Base-by-base conservation (phyloP, 148 eudicot species). In the Camellia japonica region DNA sequence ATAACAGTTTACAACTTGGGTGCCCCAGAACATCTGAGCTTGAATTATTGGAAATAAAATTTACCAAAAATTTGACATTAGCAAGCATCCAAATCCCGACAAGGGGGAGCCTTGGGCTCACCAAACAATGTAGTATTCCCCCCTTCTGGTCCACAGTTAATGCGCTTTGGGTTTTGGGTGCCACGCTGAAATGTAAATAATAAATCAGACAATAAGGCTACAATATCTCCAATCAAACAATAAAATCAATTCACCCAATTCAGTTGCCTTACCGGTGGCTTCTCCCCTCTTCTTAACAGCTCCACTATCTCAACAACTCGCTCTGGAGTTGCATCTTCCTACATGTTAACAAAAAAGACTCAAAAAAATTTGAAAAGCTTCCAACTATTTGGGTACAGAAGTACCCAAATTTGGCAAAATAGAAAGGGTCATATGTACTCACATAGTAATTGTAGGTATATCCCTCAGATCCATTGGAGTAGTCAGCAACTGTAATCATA, bases 401-500 rank as follows among this genome's bases (percentile, higher is more conserved):
- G 6, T 51, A 5, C 38, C 8, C 3, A 0, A 65, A 62, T 9
- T 38, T 1, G 58, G 61, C 43, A 38, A 49, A 51, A 74, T 7
- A 60, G 65, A 13, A 47, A 59, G 58, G 60, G 0, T 44, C 8
- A 75, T 41, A 54, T 69, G 72, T 54, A 84, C 97, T 86, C 77
- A 97, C 98, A 79, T 69, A 92, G 81, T 96, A 97, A 82, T 97
- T 90, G 79, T 97, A 97, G 78, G 92, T 89, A 78, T 94, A 97
- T 76, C 94, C 96, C 87, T 91, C 95, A 76, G 98, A 97, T 63
- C 98, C 99, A 77, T 84, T 90, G 65, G 99, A 94, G 85, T 97
- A 97, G 82, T 97, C 99, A 70, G 98, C 99, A 65, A 97, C 91
- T 0, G 99, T 90, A 55, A 97, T 94, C 99, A 97, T 97, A 20